These are phyloP conservation scores for Noccaea bulbosa DNA, from an alignment of 345 rosid species.

Conservation along the genomic window DNA sequence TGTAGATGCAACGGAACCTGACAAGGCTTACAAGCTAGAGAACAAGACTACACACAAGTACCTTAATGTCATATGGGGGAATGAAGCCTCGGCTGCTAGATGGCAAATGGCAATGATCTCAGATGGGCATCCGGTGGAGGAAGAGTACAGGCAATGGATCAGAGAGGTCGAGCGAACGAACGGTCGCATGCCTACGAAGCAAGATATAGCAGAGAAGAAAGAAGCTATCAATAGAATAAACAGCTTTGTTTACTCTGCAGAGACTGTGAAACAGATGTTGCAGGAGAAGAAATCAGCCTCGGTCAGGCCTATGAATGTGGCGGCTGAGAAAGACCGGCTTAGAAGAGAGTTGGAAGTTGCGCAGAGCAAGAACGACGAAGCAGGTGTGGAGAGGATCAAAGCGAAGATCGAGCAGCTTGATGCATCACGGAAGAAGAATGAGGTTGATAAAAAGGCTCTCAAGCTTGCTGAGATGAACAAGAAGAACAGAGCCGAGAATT, in stretches of 20 bases:
- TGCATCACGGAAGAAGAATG: conserved; percentile 71
- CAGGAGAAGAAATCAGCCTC: conserved; percentile 94
- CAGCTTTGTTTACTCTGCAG: conserved; percentile 87
- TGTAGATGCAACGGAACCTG: conserved; percentile 90
- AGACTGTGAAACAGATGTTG: conserved; percentile 94
- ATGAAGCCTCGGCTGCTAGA: conserved; percentile 90
- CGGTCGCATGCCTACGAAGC: conserved; percentile 84
- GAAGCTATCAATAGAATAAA: conserved; percentile 73
- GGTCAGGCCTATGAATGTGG: conserved; percentile 84
- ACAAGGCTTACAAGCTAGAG: conserved; percentile 78
- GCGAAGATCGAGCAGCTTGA: conserved; percentile 76
- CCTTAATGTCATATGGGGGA: conserved; percentile 88
- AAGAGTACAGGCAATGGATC: conserved; percentile 85
- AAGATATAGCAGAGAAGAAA: conserved; percentile 83
- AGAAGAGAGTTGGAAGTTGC: conserved; percentile 87
- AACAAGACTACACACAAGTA: conserved; percentile 84
- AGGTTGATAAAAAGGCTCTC: conserved; percentile 71
- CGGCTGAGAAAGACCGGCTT: conserved; percentile 94
- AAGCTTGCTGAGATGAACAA: conserved; percentile 95
- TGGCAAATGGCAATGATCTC: conserved; percentile 99
- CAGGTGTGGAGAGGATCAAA: conserved; percentile 79
- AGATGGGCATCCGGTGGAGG: conserved; percentile 85
- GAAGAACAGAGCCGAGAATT: conserved; percentile 93
- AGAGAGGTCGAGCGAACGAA: conserved; percentile 86
- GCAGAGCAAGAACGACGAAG: conserved; percentile 67